Evolutionary conservation across 371 early-diverging fungal species (phyloP).

Genomic region (Homolaphlyctis polyrhiza): DNA sequence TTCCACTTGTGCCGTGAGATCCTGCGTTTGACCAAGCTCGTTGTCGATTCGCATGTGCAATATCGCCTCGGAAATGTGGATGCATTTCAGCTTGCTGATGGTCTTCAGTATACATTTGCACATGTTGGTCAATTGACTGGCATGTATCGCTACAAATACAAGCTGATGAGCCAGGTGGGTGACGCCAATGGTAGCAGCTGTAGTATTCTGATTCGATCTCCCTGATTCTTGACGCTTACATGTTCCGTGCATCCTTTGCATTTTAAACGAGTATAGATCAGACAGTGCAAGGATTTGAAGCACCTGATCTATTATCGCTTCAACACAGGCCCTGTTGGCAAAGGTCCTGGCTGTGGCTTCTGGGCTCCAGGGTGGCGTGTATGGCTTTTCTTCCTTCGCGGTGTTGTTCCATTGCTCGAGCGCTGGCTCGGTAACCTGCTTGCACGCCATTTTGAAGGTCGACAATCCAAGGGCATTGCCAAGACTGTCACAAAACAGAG

Average conservation of each 20-base stretch:
- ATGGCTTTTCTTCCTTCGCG: conserved; percentile 98
- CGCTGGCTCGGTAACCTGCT: conserved; percentile 97
- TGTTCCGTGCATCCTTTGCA: no score
- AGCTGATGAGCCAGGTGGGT: conserved; percentile 98
- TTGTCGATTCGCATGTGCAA: conserved; percentile 97
- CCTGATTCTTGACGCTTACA: background rate
- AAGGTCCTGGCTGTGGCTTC: conserved; percentile 96
- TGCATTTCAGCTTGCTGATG: conserved; percentile 95
- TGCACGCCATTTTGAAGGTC: conserved; percentile 97
- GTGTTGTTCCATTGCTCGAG: conserved; percentile 95
- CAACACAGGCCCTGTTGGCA: conserved; percentile 95
- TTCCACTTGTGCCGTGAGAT: conserved; percentile 97
- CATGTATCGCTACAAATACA: conserved; percentile 99
- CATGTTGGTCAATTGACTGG: conserved; percentile 99
- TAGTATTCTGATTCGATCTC: no score
- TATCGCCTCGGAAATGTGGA: conserved; percentile 95
- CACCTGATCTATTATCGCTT: conserved; percentile 78
- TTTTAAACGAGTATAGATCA: no score
- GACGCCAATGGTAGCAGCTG: conserved; percentile 64
- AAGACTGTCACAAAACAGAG: conserved; percentile 99
- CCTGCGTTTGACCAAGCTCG: conserved; percentile 92
- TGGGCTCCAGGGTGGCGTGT: conserved; percentile 99
- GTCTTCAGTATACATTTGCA: conserved; percentile 96
- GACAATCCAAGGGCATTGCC: conserved; percentile 94
- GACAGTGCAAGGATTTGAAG: conserved; percentile 88